Conservation (phyloP, 2,329 filamentous ascomycete genomes). For the Aspergillus sp. region DNA sequence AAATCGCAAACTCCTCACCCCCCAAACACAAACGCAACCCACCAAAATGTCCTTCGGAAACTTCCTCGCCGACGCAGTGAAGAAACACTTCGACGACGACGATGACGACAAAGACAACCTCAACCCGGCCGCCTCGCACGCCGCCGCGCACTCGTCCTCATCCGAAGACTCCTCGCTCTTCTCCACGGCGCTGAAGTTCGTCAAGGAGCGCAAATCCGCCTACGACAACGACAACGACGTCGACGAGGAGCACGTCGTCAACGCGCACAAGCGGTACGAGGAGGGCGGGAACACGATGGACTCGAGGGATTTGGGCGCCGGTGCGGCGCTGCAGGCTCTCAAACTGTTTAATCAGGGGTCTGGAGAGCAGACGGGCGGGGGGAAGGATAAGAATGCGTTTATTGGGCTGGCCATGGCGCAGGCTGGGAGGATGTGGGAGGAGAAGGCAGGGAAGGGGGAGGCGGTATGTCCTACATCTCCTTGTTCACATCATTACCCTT, state of each 20-base stretch:
- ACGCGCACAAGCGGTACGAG: slow-evolving; percentile 77
- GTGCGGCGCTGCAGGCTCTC: slow-evolving; percentile 62
- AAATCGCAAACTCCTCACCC: neutral
- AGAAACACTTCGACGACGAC: slow-evolving; percentile 20
- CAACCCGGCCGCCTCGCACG: slow-evolving; percentile 59
- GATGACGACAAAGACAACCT: slow-evolving; percentile 51
- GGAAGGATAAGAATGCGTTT: slow-evolving; percentile 72
- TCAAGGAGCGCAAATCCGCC: slow-evolving; percentile 56
- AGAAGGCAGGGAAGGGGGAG: slow-evolving; percentile 61
- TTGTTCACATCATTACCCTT: neutral
- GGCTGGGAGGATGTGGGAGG: slow-evolving; percentile 75
- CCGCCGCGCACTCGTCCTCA: slow-evolving; percentile 58
- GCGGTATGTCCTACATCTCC: slow-evolving; percentile 46
- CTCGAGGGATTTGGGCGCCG: slow-evolving; percentile 46
- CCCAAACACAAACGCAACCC: neutral
- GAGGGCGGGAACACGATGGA: slow-evolving; percentile 48
- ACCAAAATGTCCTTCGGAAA: slow-evolving; percentile 31
- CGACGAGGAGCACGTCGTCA: slow-evolving; percentile 69
- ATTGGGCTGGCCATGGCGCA: slow-evolving; percentile 86
- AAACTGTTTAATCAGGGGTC: slow-evolving; percentile 72
- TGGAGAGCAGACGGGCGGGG: slow-evolving; percentile 37
- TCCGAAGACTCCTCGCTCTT: slow-evolving; percentile 59
- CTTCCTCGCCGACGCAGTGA: slow-evolving; percentile 22
- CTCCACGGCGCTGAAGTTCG: slow-evolving; percentile 58
- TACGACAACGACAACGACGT: slow-evolving; percentile 56